These are phyloP conservation scores for Mycosarcoma maydis DNA, from an alignment of 1,284 basidiomycete species.

Conservation along the genomic window DNA sequence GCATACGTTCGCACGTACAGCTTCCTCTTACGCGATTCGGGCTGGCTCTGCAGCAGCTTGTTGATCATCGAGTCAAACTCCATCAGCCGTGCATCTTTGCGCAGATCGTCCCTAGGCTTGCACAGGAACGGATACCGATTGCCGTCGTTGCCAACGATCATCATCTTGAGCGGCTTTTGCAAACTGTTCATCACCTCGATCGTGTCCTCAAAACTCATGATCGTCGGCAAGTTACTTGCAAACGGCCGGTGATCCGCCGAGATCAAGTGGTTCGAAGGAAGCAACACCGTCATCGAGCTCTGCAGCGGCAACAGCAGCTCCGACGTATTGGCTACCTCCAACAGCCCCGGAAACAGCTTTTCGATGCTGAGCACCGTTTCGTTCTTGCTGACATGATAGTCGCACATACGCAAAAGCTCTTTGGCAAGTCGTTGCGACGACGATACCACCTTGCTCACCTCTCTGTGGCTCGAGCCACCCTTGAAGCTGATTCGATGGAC, in stretches of 20 bases:
- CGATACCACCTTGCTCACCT: conserved; percentile 48
- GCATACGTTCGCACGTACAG: conserved; percentile 77
- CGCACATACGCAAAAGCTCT: conserved; percentile 61
- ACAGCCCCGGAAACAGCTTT: conserved; percentile 53
- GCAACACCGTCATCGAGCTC: conserved; percentile 86
- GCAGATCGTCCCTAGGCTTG: conserved; percentile 96
- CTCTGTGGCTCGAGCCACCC: conserved; percentile 28
- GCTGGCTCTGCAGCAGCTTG: conserved; percentile 91
- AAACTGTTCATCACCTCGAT: conserved; percentile 93
- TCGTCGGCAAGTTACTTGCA: conserved; percentile 79
- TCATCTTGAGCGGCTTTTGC: conserved; percentile 90
- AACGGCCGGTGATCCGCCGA: conserved; percentile 83
- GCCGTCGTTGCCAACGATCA: conserved; percentile 84
- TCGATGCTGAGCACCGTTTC: conserved; percentile 49
- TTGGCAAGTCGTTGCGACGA: conserved; percentile 59
- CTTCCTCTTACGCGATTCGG: conserved; percentile 76
- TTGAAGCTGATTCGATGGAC: conserved; percentile 66
- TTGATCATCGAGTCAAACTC: conserved; percentile 99
- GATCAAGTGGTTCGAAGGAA: conserved; percentile 70
- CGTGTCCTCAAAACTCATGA: conserved; percentile 75
- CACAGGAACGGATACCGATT: conserved; percentile 89
- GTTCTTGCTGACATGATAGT: conserved; percentile 51
- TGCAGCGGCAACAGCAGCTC: conserved; percentile 79
- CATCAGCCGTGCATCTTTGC: conserved; percentile 98
- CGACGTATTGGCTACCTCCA: conserved; percentile 43